Conservation (phyloP, 1,139 yeast species). For the Geotrichum macrosporum region DNA sequence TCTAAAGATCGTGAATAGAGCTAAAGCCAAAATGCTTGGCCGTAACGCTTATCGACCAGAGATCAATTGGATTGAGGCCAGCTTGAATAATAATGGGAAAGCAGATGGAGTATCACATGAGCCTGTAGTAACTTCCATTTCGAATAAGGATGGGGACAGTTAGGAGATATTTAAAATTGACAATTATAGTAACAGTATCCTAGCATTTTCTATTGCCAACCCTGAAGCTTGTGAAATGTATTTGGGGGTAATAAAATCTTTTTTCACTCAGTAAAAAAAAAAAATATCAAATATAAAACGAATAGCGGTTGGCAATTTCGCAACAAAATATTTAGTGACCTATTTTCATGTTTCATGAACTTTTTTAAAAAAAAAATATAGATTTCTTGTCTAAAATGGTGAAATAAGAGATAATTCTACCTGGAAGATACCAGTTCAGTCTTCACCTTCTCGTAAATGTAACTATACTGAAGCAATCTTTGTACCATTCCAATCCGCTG, state of each 20-base stretch:
- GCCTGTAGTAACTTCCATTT: slow-evolving; percentile 21
- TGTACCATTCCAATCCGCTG: slow-evolving; percentile 68
- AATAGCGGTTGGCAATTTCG: too few species aligned
- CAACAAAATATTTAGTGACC: too few species aligned
- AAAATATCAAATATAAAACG: too few species aligned
- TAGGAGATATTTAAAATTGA: slow-evolving; percentile 45
- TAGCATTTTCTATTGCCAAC: slow-evolving; percentile 94
- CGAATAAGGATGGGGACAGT: slow-evolving; percentile 22
- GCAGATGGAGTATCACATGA: slow-evolving; percentile 13
- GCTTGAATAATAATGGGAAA: slow-evolving; percentile 12
- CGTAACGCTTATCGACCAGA: slow-evolving; percentile 38
- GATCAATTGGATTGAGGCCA: slow-evolving; percentile 18
- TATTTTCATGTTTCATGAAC: too few species aligned
- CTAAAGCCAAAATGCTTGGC: slow-evolving; percentile 31
- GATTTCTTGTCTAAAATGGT: too few species aligned
- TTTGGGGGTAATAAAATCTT: too few species aligned
- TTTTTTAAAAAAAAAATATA: too few species aligned
- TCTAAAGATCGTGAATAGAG: slow-evolving; percentile 39
- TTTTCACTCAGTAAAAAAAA: too few species aligned
- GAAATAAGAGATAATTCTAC: too few species aligned
- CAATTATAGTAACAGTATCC: slow-evolving; percentile 85
- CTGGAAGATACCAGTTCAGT: slow-evolving; percentile 3
- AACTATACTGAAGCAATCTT: slow-evolving; percentile 52
- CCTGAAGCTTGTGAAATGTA: slow-evolving; percentile 99
- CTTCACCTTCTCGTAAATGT: slow-evolving; percentile 43